phyloP scores from a whole-genome alignment of 495 filamentous ascomycete genomes.

The Talaromyces nanjingensis region DNA sequence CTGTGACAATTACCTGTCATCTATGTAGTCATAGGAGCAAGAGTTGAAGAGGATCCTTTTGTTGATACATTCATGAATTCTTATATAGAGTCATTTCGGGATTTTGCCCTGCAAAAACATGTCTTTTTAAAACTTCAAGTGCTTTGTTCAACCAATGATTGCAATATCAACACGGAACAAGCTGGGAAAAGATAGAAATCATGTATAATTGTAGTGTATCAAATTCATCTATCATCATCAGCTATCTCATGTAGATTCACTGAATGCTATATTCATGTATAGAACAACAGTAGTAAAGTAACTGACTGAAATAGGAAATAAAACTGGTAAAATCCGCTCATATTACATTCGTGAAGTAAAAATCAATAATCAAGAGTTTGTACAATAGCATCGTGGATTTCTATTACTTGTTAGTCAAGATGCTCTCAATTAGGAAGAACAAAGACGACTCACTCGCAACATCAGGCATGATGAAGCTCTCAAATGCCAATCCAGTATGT shows the following conservation, averaged over 20 bases:
- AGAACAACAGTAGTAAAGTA: not conserved
- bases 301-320: not conserved
- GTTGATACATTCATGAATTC: too few species aligned
- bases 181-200: not conserved
- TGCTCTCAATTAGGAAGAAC: not conserved
- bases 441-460: slow-evolving; percentile 66
- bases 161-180: not conserved
- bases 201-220: not conserved
- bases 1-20: too few species aligned
- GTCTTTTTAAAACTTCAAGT: too few species aligned
- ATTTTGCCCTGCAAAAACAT: not conserved
- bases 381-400: slow-evolving; percentile 61
- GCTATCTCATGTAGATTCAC: not conserved
- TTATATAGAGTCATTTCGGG: too few species aligned
- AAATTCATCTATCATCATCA: not conserved
- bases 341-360: not conserved
- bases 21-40: too few species aligned
- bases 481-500: slow-evolving; percentile 75
- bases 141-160: too few species aligned
- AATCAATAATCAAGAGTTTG: slow-evolving; percentile 49
- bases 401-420: slow-evolving; percentile 21
- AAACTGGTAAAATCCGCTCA: not conserved
- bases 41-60: too few species aligned
- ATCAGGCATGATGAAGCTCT: slow-evolving; percentile 85
- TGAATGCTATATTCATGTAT: not conserved